Conservation (phyloP, 805 yeast species). For the Saccharomycopsis babjevae region DNA sequence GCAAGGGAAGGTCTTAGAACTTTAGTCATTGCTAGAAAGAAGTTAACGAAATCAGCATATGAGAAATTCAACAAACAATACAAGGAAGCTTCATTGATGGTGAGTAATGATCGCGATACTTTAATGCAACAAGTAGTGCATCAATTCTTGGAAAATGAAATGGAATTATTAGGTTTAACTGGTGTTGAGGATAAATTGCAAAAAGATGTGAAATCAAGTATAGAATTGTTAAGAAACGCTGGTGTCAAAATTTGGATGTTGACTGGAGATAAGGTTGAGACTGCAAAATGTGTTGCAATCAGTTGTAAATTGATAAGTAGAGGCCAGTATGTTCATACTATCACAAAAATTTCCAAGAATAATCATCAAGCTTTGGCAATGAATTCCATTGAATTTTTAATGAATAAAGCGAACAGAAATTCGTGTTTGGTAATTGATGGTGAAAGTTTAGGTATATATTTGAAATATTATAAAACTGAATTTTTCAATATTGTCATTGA, state of each 20-base stretch:
- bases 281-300: conserved; percentile 96
- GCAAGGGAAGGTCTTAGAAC: conserved; percentile 97
- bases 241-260: conserved; percentile 98
- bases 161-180: conserved; percentile 83
- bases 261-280: conserved; percentile 97
- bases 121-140: conserved; percentile 59
- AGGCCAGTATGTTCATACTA: conserved; percentile 86
- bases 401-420: conserved; percentile 35
- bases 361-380: conserved; percentile 57
- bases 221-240: conserved; percentile 88
- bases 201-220: conserved; percentile 79
- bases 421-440: conserved; percentile 85
- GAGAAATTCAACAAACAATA: conserved; percentile 57
- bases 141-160: conserved; percentile 65
- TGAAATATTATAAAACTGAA: conserved; percentile 53
- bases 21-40: conserved; percentile 84
- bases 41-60: conserved; percentile 41
- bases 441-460: conserved; percentile 65
- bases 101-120: conserved; percentile 63
- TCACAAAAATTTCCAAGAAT: conserved; percentile 43
- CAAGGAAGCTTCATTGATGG: conserved; percentile 62
- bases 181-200: conserved; percentile 97
- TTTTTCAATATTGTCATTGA: conserved; percentile 69
- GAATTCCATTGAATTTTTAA: conserved; percentile 61
- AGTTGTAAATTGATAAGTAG: conserved; percentile 86